Base-by-base conservation (phyloP, 2,329 filamentous ascomycete genomes). In the Alternaria burnsii region DNA sequence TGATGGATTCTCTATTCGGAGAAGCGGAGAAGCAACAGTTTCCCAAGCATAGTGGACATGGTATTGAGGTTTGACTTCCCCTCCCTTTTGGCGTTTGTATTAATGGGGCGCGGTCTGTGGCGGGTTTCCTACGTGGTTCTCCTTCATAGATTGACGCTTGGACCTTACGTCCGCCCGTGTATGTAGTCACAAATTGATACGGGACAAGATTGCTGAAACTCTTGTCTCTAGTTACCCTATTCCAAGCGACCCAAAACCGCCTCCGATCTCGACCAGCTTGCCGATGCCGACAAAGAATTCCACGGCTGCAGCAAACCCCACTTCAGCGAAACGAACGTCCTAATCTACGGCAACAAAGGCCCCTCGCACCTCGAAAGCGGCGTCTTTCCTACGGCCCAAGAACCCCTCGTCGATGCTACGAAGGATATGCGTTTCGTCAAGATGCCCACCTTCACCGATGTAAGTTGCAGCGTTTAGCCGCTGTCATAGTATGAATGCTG, bases 1-100 rank as follows among this genome's bases (percentile, higher is more conserved):
- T 97, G 76, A 97, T 97, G 93, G 94, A 97, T 76, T 97, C 93
- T 48, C 83, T 97, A 57, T 97, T 96, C 79, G 91, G 91, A 87
- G 90, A 73, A 50, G 68, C 71, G 40, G 68, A 79, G 85, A 88
- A 65, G 77, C 79, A 70, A 40, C 87, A 81, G 84, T 84, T 65
- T 53, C 59, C 58, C 34, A 86, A 78, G 73, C 63, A 77, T 70
- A 88, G 88, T 69, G 81, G 80, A 71, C 83, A 83, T 81, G 91
- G 91, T 76, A 91, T 94, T 80, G 90, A 98, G 94, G 95, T 98
- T 88, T 91, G 94, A 94, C 80, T 83, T 77, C 78, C 79, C 79
- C 73, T 77, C 74, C 75, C 71, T 70, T 71, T 69, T 65, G 60
- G 59, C 67, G 73, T 67, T 71, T 74, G 62, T 74, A 61, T 61